phyloP scores from a whole-genome alignment of 1,284 basidiomycete genomes.

The Phellopilus nigrolimitatus region DNA sequence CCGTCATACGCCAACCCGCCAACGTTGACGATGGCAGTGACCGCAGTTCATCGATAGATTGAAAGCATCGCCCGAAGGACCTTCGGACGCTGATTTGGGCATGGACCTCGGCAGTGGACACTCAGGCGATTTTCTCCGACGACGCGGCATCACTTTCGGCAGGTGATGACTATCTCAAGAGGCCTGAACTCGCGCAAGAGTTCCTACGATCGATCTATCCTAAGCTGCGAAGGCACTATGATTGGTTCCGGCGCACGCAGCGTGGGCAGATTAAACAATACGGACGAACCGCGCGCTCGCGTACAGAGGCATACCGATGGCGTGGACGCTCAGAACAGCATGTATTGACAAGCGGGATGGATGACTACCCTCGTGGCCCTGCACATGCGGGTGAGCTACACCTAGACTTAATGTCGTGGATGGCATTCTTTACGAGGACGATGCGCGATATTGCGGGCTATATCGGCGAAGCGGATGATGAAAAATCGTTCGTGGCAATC shows the following conservation, averaged over 20 bases:
- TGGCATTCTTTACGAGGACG: conserved; percentile 88
- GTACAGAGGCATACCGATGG: conserved; percentile 90
- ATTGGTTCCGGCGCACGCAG: conserved; percentile 94
- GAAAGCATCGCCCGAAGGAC: conserved; percentile 39
- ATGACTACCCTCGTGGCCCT: conserved; percentile 88
- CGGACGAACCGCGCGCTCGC: conserved; percentile 73
- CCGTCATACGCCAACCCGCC: conserved; percentile 93
- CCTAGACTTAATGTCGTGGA: conserved; percentile 90
- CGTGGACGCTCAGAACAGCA: conserved; percentile 84
- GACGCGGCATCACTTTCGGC: conserved; percentile 23
- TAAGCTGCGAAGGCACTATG: conserved; percentile 84
- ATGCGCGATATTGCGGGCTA: conserved; percentile 85
- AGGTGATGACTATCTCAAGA: conserved; percentile 48
- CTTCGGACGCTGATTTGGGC: conserved; percentile 56
- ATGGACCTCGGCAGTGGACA: conserved; percentile 43
- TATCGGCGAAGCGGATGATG: conserved; percentile 80
- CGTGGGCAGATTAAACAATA: conserved; percentile 91
- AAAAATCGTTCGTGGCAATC: conserved; percentile 67
- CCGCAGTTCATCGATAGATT: conserved; percentile 81
- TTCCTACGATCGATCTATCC: conserved; percentile 80
- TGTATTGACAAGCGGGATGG: conserved; percentile 90
- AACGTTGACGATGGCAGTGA: conserved; percentile 87
- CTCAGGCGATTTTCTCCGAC: conserved; percentile 43
- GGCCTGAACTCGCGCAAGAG: conserved; percentile 54
- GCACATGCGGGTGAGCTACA: conserved; percentile 91